phyloP scores from a whole-genome alignment of 1,284 basidiomycete species.

The Sparassis latifolia region DNA sequence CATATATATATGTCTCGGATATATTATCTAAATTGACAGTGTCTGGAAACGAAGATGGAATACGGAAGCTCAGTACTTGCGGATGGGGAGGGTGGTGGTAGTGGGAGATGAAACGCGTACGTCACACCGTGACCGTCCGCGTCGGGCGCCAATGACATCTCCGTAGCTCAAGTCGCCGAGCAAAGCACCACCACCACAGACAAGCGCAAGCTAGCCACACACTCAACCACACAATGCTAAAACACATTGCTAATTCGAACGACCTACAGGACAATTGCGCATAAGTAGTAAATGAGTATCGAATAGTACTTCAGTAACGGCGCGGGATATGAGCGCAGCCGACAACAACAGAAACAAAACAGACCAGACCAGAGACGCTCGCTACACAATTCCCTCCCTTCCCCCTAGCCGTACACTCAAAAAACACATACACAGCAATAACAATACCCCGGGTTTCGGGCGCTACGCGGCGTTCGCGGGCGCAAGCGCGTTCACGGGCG shows the following conservation, averaged over 20 bases:
- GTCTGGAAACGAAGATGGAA: no score
- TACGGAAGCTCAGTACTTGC: not conserved
- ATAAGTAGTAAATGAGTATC: no score
- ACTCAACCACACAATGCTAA: no score
- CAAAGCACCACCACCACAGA: no score
- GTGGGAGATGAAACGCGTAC: not conserved
- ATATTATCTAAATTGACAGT: no score
- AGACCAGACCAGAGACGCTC: not conserved
- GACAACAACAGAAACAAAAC: not conserved
- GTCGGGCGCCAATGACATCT: not conserved
- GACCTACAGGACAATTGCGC: no score
- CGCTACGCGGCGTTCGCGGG: constrained; percentile 11
- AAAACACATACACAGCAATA: not conserved
- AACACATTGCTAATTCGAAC: no score
- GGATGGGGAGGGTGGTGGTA: no score
- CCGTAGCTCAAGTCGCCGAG: no score
- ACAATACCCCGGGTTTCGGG: not conserved
- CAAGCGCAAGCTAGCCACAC: no score
- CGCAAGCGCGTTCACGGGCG: constrained; percentile 21
- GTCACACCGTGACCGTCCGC: constrained; percentile 12
- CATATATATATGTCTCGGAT: constrained; percentile 36
- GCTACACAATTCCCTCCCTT: not conserved
- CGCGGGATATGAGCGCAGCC: not conserved
- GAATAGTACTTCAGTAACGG: no score
- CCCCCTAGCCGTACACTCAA: not conserved